Base-by-base conservation (phyloP, 2,329 filamentous ascomycete species). In the Neofusicoccum ribis region DNA sequence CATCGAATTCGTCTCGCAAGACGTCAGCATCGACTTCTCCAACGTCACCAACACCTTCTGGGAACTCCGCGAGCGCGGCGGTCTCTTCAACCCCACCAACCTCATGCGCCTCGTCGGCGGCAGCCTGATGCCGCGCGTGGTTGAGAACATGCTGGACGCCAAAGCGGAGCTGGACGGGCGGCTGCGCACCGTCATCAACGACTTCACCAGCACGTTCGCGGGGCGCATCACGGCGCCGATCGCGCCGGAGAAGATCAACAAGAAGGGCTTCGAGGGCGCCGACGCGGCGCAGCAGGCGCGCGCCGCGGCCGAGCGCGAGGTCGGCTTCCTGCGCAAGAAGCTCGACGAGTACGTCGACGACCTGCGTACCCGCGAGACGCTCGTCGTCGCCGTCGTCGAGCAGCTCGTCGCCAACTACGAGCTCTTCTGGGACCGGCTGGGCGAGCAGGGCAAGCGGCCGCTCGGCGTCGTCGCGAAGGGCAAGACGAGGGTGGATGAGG, bases 1-100 rank as follows among this genome's bases (percentile, higher is more conserved):
- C 79, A 97, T 99, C 69, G 93, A 90, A 73, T 90, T 85, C 71
- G 85, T 89, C 20, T 85, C 86, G 2, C 87, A 88, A 3, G 74
- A 76, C 64, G 81, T 89, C 54, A 84, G 84, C 14, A 84, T 90
- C 73, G 88, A 90, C 76, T 89, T 90, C 74, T 87, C 86, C n/a
- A 84, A 82, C 58, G 79, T 89, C 12, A 87, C 86, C 5, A 86
- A 81, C 68, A 89, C 88, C 1, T 90, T 90, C 76, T 89, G 86
- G 82, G 88, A 89, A 71, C 80, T 90, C 3, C 85, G 88, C 46
- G 84, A 88, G 64, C 83, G 87, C 37, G 88, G 88, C 56, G 85
- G 84, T 7, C 81, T 90, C 15, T 90, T 89, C 81, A 89, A 89
- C 68, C 86, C 88, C 0, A 79, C 84, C 46, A 87, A 85, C 58